phyloP scores from a whole-genome alignment of 2,329 filamentous ascomycete species.

The Aspergillus tubingensis region DNA sequence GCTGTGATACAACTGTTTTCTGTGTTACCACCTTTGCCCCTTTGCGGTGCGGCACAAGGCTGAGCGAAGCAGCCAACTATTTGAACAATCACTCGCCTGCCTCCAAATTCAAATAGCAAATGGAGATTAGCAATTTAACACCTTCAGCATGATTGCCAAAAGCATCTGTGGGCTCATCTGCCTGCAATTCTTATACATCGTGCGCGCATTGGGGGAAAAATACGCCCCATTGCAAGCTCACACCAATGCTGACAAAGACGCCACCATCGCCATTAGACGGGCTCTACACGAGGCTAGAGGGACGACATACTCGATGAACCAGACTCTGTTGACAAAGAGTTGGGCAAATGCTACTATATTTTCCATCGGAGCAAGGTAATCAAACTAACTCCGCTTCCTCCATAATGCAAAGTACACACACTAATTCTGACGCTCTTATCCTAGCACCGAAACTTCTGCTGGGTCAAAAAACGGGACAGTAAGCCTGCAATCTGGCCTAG shows the following conservation, averaged over 20 bases:
- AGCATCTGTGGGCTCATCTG: neutral
- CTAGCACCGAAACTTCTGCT: neutral
- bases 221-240: neutral
- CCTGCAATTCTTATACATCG: neutral
- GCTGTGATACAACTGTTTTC: no score
- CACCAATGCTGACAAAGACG: neutral
- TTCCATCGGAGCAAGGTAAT: conserved; percentile 4
- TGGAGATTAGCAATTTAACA: no score
- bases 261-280: conserved; percentile 1
- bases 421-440: neutral
- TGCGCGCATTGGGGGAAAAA: neutral
- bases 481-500: neutral
- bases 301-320: conserved; percentile 1
- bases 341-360: conserved; percentile 10
- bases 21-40: no score
- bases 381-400: neutral
- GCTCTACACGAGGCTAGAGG: conserved; percentile 1
- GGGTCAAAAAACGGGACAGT: neutral
- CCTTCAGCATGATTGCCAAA: no score
- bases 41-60: no score
- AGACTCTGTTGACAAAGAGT: conserved; percentile 3
- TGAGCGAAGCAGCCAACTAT: no score
- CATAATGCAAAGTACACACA: neutral
- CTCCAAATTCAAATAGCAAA: no score
- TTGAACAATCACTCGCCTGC: no score